These are phyloP conservation scores for Pseudogymnoascus sp. DNA, from an alignment of 2,329 filamentous ascomycete genomes.

Conservation along the genomic window DNA sequence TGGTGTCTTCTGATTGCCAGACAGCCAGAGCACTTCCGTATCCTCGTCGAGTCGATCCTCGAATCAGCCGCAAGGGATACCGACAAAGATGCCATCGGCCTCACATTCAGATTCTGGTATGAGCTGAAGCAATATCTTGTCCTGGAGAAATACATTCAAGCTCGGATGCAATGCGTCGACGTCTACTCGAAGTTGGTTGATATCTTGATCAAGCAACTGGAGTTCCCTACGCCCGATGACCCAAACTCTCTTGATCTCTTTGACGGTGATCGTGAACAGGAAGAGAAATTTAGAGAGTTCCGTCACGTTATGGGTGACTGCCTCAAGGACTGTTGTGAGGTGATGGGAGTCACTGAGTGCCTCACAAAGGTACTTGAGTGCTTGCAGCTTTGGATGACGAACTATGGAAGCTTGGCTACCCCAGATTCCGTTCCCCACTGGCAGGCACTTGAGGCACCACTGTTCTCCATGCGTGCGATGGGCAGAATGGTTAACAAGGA, in stretches of 20 bases:
- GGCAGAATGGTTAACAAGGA: conserved; percentile 91
- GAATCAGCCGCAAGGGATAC: conserved; percentile 83
- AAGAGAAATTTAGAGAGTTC: conserved; percentile 96
- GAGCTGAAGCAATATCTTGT: conserved; percentile 95
- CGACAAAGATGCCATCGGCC: conserved; percentile 82
- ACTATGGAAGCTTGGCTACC: conserved; percentile 68
- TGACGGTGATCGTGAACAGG: conserved; percentile 87
- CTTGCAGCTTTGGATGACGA: conserved; percentile 82
- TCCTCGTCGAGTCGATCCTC: conserved; percentile 81
- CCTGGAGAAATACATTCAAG: conserved; percentile 78
- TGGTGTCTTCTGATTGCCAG: conserved; percentile 91
- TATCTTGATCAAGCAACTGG: conserved; percentile 81
- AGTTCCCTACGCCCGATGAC: conserved; percentile 70
- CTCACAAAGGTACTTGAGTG: conserved; percentile 78
- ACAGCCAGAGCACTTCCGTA: conserved; percentile 70
- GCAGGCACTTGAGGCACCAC: conserved; percentile 90
- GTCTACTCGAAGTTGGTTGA: conserved; percentile 87
- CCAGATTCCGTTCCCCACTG: conserved; percentile 77
- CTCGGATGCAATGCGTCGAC: conserved; percentile 67
- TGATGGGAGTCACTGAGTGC: conserved; percentile 88
- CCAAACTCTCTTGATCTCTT: conserved; percentile 77
- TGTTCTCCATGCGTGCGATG: conserved; percentile 94
- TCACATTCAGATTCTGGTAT: conserved; percentile 97
- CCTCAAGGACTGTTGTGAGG: conserved; percentile 91
- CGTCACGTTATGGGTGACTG: conserved; percentile 96